These are phyloP conservation scores for Cymbidium sinense DNA, from an alignment of 106 monocot species.

Conservation along the genomic window DNA sequence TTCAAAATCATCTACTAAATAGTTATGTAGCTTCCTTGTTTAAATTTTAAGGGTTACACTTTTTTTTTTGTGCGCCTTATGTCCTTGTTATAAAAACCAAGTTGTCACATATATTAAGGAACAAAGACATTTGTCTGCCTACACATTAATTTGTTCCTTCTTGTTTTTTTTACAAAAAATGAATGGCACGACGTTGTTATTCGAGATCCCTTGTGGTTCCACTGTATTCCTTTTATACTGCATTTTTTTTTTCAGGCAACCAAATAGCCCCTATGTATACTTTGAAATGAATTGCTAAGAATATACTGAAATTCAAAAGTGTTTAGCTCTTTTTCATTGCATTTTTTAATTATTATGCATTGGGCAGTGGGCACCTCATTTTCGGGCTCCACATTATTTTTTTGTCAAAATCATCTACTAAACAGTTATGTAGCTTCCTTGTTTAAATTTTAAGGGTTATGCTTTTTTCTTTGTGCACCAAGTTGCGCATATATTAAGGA, in stretches of 20 bases:
- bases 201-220: conserved; percentile 31
- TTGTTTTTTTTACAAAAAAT: conserved; percentile 60
- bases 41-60: background rate
- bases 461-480: background rate
- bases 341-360: background rate
- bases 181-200: conserved; percentile 42
- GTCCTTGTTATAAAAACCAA: no score
- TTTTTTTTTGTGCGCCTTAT: background rate
- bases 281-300: background rate
- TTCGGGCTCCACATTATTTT: background rate
- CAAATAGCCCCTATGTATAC: background rate
- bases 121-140: background rate
- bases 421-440: background rate
- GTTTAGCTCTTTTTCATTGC: background rate
- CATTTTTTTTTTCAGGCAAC: no score
- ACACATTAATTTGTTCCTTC: background rate
- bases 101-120: background rate
- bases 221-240: no score
- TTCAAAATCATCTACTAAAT: background rate
- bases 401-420: background rate
- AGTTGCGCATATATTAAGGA: background rate
- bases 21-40: background rate
- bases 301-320: background rate
- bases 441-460: background rate
- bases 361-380: background rate